Conservation (phyloP, 2,329 filamentous ascomycete genomes). For the Fusarium oxysporum region DNA sequence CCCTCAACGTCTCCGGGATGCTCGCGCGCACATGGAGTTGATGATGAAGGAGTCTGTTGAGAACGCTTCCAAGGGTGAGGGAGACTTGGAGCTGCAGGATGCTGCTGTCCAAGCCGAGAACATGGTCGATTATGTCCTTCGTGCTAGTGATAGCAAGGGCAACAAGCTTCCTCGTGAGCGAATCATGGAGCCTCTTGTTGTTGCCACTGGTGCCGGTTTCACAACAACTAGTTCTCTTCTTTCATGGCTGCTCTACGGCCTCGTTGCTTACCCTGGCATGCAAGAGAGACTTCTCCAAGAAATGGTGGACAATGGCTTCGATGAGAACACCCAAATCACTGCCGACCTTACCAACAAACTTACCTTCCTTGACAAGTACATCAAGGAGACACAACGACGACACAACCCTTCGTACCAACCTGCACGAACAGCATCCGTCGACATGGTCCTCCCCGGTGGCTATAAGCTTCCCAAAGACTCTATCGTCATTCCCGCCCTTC, state of each 20-base stretch:
- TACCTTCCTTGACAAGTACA: constrained; percentile 65
- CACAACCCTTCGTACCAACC: constrained; percentile 73
- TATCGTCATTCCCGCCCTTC: constrained; percentile 65
- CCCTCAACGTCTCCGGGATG: constrained; percentile 56
- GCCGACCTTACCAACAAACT: constrained; percentile 61
- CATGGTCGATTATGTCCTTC: constrained; percentile 62
- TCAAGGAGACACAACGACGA: constrained; percentile 70
- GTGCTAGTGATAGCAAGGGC: constrained; percentile 65
- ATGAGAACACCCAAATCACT: constrained; percentile 57
- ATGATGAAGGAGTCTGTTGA: constrained; percentile 55
- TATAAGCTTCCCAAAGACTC: constrained; percentile 65
- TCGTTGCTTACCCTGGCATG: constrained; percentile 64
- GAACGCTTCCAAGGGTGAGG: constrained; percentile 51
- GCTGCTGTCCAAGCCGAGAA: constrained; percentile 62
- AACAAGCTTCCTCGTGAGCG: constrained; percentile 60
- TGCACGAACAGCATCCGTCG: constrained; percentile 65
- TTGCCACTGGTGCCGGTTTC: constrained; percentile 69
- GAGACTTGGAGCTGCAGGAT: constrained; percentile 58
- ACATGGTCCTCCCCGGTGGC: constrained; percentile 69
- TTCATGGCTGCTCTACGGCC: constrained; percentile 67
- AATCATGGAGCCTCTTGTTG: constrained; percentile 54
- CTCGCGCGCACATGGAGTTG: constrained; percentile 48
- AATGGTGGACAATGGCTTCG: constrained; percentile 61
- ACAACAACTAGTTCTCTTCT: constrained; percentile 69
- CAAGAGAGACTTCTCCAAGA: constrained; percentile 70